Conservation (phyloP, 2,329 filamentous ascomycete genomes). For the Penicillium sp. region DNA sequence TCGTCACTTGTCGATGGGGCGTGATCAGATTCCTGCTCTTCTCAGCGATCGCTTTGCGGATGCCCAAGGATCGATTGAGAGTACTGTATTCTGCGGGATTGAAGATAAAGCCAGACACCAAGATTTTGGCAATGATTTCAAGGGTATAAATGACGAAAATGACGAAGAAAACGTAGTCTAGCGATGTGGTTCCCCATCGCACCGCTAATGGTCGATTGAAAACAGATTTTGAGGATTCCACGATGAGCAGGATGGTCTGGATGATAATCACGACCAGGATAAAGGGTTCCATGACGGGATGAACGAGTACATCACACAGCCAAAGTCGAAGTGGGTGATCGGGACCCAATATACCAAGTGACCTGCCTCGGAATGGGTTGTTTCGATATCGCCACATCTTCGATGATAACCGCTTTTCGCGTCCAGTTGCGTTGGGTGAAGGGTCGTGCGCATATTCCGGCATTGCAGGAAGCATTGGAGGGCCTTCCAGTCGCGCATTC, state of each 20-base stretch:
- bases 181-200: slow-evolving; percentile 64
- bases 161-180: slow-evolving; percentile 78
- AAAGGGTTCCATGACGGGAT: slow-evolving; percentile 81
- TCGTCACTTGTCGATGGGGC: slow-evolving; percentile 72
- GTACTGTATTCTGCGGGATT: slow-evolving; percentile 93
- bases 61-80: slow-evolving; percentile 73
- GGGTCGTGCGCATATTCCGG: slow-evolving; percentile 49
- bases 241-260: slow-evolving; percentile 82
- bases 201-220: slow-evolving; percentile 60
- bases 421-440: slow-evolving; percentile 38
- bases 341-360: slow-evolving; percentile 79
- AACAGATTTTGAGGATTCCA: slow-evolving; percentile 76
- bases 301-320: slow-evolving; percentile 81
- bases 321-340: slow-evolving; percentile 72
- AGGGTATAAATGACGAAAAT: slow-evolving; percentile 90
- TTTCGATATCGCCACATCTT: slow-evolving; percentile 49
- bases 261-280: slow-evolving; percentile 85
- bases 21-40: slow-evolving; percentile 79
- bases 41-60: slow-evolving; percentile 71
- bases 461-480: slow-evolving; percentile 53
- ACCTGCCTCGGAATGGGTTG: slow-evolving; percentile 85
- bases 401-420: slow-evolving; percentile 36
- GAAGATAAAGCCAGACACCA: slow-evolving; percentile 90
- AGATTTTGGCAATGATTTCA: slow-evolving; percentile 77
- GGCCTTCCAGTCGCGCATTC: slow-evolving; percentile 55